A percentile compares a stretch with the other conserved stretches of the same genome.
Conservation (phyloP, 2,329 filamentous ascomycete species). For the Pseudogymnoascus verrucosus region DNA sequence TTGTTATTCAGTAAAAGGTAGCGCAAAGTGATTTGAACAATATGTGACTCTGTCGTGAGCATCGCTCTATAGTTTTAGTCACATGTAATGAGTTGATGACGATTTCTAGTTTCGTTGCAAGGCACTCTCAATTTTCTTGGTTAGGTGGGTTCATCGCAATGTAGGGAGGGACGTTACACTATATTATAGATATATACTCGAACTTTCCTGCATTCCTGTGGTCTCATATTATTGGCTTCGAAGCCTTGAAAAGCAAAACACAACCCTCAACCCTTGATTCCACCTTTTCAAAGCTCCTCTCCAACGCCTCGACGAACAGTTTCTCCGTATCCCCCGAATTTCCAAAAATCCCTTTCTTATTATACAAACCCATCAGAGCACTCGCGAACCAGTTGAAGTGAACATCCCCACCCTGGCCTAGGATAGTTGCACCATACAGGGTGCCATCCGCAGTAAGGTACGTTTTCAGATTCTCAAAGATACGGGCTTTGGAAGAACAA, state of each 20-base stretch:
- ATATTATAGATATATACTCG: background rate
- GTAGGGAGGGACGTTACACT: background rate
- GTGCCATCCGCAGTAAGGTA: conserved; percentile 30
- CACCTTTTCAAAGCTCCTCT: conserved; percentile 32
- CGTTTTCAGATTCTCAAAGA: conserved; percentile 28
- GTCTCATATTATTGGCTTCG: conserved; percentile 17
- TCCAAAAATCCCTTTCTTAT: conserved; percentile 31
- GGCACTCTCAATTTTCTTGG: background rate
- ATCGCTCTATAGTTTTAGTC: background rate
- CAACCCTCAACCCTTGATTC: conserved; percentile 33
- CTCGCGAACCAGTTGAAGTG: conserved; percentile 23
- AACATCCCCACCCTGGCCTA: conserved; percentile 24
- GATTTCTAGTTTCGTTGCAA: background rate
- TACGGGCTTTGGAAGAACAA: conserved; percentile 22
- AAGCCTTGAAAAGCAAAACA: conserved; percentile 32
- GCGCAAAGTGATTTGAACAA: no score
- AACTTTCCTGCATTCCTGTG: background rate
- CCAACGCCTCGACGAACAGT: conserved; percentile 29
- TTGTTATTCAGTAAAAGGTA: background rate
- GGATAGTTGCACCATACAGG: conserved; percentile 32
- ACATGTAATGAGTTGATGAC: background rate
- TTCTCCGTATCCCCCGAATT: conserved; percentile 33
- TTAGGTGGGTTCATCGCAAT: no score
- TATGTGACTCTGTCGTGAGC: background rate
- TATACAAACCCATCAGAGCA: conserved; percentile 28